phyloP scores from a whole-genome alignment of 78 protist genomes.

The Dictyostelium intermedium region DNA sequence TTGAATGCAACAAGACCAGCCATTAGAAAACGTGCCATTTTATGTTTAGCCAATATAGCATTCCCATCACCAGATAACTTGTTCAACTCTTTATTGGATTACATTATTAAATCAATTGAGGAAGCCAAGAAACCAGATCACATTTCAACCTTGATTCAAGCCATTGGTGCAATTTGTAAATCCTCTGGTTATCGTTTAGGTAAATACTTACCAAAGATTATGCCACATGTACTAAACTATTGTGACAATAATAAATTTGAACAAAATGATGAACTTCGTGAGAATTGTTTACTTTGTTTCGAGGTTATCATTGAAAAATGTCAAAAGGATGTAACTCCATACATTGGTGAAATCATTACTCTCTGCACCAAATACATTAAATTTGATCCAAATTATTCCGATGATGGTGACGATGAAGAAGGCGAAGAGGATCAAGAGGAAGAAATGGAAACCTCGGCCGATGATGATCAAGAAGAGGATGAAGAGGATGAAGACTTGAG shows the following conservation, averaged over 20 bases:
- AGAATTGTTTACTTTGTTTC: slow-evolving; percentile 89
- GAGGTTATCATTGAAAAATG: slow-evolving; percentile 84
- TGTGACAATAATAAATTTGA: slow-evolving; percentile 71
- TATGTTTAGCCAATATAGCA: slow-evolving; percentile 72
- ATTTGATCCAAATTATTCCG: slow-evolving; percentile 94
- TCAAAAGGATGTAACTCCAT: slow-evolving; percentile 80
- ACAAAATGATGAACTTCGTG: slow-evolving; percentile 89
- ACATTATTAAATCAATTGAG: slow-evolving; percentile 56
- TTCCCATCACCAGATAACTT: slow-evolving; percentile 72
- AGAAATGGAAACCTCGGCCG: slow-evolving; percentile 74
- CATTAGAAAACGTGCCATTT: slow-evolving; percentile 74
- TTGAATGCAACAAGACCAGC: slow-evolving; percentile 55
- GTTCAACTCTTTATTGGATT: slow-evolving; percentile 63
- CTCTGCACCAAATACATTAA: slow-evolving; percentile 57
- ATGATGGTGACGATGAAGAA: slow-evolving; percentile 82
- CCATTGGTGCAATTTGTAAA: slow-evolving; percentile 55
- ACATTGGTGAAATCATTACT: slow-evolving; percentile 53
- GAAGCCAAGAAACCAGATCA: slow-evolving; percentile 75
- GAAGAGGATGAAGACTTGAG: slow-evolving; percentile 80
- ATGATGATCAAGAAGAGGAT: slow-evolving; percentile 30
- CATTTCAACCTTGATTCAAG: slow-evolving; percentile 73
- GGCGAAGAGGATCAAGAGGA: slow-evolving; percentile 63
- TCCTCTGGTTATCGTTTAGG: slow-evolving; percentile 78
- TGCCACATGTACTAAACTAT: slow-evolving; percentile 55
- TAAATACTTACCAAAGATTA: slow-evolving; percentile 40